Conservation (phyloP, 768 basidiomycete genomes). For the Kwoniella dendrophila region DNA sequence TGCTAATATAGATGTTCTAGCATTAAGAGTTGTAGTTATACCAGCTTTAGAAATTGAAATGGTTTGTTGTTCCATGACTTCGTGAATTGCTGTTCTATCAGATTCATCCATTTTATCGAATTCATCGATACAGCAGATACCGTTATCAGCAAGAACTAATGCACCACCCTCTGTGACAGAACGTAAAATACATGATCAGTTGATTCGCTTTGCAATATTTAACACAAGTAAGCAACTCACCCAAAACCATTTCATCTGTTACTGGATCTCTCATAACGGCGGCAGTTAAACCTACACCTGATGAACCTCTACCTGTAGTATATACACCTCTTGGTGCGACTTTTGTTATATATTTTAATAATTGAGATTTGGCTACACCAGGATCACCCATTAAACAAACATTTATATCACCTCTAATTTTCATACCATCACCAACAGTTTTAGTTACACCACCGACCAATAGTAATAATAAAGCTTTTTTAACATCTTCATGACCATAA, state of each 20-base stretch:
- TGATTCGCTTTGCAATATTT: background rate
- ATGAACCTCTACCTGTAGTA: slow-evolving; percentile 97
- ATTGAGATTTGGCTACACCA: slow-evolving; percentile 91
- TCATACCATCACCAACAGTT: slow-evolving; percentile 94
- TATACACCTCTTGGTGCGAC: slow-evolving; percentile 97
- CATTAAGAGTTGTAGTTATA: slow-evolving; percentile 63
- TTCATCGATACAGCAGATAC: slow-evolving; percentile 99
- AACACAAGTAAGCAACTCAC: slow-evolving; percentile 61
- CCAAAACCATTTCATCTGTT: slow-evolving; percentile 98
- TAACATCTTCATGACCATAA: slow-evolving; percentile 95
- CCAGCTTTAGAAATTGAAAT: slow-evolving; percentile 63
- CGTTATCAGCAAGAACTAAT: slow-evolving; percentile 97
- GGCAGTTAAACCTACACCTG: slow-evolving; percentile 96
- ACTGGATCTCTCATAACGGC: slow-evolving; percentile 99
- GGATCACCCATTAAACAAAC: slow-evolving; percentile 99
- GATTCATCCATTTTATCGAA: slow-evolving; percentile 99
- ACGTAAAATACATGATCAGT: slow-evolving; percentile 5
- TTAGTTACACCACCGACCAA: slow-evolving; percentile 97
- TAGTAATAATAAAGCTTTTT: slow-evolving; percentile 88
- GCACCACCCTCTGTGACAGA: slow-evolving; percentile 85
- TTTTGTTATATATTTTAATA: slow-evolving; percentile 90
- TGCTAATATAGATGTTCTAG: slow-evolving; percentile 68
- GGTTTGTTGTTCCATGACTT: slow-evolving; percentile 83
- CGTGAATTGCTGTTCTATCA: slow-evolving; percentile 96
- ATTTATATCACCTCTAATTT: slow-evolving; percentile 96